Conservation (phyloP, 768 basidiomycete genomes). For the Boletus tylopilopsis region DNA sequence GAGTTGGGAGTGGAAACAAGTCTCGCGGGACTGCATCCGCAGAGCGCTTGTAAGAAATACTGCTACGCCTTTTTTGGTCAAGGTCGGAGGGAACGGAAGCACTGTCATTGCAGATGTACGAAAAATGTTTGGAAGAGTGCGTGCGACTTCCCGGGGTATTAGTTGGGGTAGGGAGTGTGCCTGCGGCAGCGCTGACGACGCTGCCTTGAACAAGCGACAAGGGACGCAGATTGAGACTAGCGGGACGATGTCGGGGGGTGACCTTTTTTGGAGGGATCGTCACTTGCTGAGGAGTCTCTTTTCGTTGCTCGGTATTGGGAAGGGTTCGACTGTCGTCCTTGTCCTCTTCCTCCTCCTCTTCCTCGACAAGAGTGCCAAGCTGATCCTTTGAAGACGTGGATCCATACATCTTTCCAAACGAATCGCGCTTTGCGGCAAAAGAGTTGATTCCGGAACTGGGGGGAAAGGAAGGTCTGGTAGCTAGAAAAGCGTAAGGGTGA, state of each 20-base stretch:
- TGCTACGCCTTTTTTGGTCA: slow-evolving; percentile 52
- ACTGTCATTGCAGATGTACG: slow-evolving; percentile 22
- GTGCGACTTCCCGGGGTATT: slow-evolving; percentile 47
- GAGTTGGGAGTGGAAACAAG: slow-evolving; percentile 58
- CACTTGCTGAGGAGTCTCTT: slow-evolving; percentile 23
- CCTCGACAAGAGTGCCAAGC: slow-evolving; percentile 75
- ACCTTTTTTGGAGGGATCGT: slow-evolving; percentile 36
- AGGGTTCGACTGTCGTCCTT: slow-evolving; percentile 42
- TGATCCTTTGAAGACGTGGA: slow-evolving; percentile 68
- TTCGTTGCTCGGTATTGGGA: slow-evolving; percentile 6
- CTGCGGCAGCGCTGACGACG: slow-evolving; percentile 33
- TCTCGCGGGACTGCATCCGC: slow-evolving; percentile 30
- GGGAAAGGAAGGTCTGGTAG: slow-evolving; percentile 58
- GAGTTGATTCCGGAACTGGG: slow-evolving; percentile 41
- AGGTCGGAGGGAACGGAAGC: slow-evolving; percentile 25
- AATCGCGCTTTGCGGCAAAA: slow-evolving; percentile 69
- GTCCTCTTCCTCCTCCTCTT: slow-evolving; percentile 86
- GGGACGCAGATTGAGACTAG: slow-evolving; percentile 63
- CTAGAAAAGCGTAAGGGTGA: slow-evolving; percentile 31
- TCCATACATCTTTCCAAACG: slow-evolving; percentile 66
- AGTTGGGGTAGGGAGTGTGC: slow-evolving; percentile 51
- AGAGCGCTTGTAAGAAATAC: slow-evolving; percentile 71
- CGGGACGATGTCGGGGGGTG: slow-evolving; percentile 57
- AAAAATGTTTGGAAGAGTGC: slow-evolving; percentile 32
- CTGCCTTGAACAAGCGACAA: slow-evolving; percentile 63